Percentiles rank a stretch among this genome's conserved stretches.
These are phyloP conservation scores for Eucalyptus cloeziana DNA, from an alignment of 345 rosid genomes.

Conservation along the genomic window DNA sequence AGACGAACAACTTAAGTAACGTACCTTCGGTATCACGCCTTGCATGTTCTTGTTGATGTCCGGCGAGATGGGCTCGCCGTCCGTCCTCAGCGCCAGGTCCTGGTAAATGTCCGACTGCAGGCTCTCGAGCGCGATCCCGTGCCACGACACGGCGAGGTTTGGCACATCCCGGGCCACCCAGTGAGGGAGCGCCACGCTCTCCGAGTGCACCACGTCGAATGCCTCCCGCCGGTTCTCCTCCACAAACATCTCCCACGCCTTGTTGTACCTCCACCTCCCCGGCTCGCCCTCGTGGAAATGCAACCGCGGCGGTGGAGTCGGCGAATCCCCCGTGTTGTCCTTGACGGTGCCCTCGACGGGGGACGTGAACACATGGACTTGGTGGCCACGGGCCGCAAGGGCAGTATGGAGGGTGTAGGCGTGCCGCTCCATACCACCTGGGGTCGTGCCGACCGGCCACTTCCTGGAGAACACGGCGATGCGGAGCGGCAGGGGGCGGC, in stretches of 20 bases:
- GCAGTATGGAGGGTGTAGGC: conserved; percentile 72
- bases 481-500: conserved; percentile 20
- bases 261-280: conserved; percentile 62
- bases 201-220: conserved; percentile 80
- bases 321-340: not conserved
- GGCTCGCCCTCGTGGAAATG: conserved; percentile 71
- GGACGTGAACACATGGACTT: conserved; percentile 77
- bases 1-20: not conserved
- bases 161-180: conserved; percentile 50
- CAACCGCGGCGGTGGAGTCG: conserved; percentile 12
- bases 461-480: conserved; percentile 87
- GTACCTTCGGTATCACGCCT: conserved; percentile 57
- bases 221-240: conserved; percentile 40
- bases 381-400: conserved; percentile 71
- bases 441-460: conserved; percentile 70
- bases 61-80: conserved; percentile 40
- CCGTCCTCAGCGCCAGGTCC: conserved; percentile 55
- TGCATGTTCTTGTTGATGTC: conserved; percentile 31
- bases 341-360: conserved; percentile 12
- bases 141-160: conserved; percentile 84
- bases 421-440: conserved; percentile 98
- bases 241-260: conserved; percentile 77
- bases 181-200: conserved; percentile 85
- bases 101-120: conserved; percentile 69
- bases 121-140: conserved; percentile 88